phyloP scores from a whole-genome alignment of 1,139 yeast species.

The Geotrichum cucujoidarum region DNA sequence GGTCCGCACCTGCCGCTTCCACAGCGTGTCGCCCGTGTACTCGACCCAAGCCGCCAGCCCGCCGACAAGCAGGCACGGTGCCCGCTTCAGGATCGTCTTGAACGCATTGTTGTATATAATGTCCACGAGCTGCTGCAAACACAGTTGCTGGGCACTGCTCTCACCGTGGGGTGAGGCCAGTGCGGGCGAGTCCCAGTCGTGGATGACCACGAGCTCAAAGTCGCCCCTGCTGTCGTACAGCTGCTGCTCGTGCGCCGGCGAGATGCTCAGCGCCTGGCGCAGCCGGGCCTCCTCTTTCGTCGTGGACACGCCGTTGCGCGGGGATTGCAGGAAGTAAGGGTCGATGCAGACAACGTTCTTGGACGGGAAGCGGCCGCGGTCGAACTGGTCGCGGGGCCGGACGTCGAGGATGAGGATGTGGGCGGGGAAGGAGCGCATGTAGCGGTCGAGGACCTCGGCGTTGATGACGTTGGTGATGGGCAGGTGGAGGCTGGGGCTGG shows the following conservation, averaged over 20 bases:
- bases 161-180: conserved; percentile 23
- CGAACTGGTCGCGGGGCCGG: conserved; percentile 54
- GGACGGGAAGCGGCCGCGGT: conserved; percentile 54
- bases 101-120: conserved; percentile 39
- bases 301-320: too few species aligned
- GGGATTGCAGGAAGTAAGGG: conserved; percentile 50
- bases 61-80: conserved; percentile 54
- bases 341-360: conserved; percentile 63
- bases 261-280: conserved; percentile 51
- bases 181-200: conserved; percentile 41
- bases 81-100: conserved; percentile 45
- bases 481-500: conserved; percentile 20
- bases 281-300: conserved; percentile 57
- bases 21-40: conserved; percentile 24
- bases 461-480: conserved; percentile 34
- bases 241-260: conserved; percentile 51
- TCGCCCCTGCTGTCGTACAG: conserved; percentile 49
- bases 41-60: conserved; percentile 48
- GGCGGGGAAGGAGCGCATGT: conserved; percentile 28
- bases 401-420: conserved; percentile 57
- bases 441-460: conserved; percentile 30
- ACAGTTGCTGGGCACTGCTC: conserved; percentile 19
- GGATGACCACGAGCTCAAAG: conserved; percentile 59
- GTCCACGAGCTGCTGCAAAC: conserved; percentile 24
- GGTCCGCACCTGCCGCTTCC: conserved; percentile 19